A percentile compares a stretch with the other conserved stretches of the same genome.
These are phyloP conservation scores for Backusella tarrabulga DNA, from an alignment of 192 early-diverging fungal species.

Conservation along the genomic window DNA sequence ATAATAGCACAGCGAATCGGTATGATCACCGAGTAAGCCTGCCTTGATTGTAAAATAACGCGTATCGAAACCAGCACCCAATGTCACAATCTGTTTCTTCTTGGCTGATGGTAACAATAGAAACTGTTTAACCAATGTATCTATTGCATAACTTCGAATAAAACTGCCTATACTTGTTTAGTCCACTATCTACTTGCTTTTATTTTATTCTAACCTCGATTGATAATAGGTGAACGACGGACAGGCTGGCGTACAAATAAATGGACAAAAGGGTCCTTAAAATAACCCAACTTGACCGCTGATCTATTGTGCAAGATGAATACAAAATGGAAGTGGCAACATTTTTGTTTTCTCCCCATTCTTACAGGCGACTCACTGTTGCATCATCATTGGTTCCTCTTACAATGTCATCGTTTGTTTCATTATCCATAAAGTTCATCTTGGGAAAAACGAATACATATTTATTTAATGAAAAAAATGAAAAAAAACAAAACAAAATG, in stretches of 20 bases:
- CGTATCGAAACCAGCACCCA: slow-evolving; percentile 94
- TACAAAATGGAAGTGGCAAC: neutral
- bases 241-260: slow-evolving; percentile 76
- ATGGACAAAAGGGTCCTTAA: slow-evolving; percentile 78
- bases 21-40: neutral
- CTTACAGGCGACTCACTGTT: slow-evolving; percentile 75
- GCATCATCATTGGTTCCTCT: slow-evolving; percentile 94
- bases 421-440: slow-evolving; percentile 5
- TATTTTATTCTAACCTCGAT: slow-evolving; percentile 60
- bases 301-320: slow-evolving; percentile 51
- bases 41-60: slow-evolving; percentile 78
- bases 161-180: slow-evolving; percentile 63
- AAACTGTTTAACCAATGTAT: slow-evolving; percentile 66
- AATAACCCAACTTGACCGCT: slow-evolving; percentile 78
- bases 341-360: neutral
- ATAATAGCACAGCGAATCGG: slow-evolving; percentile 52
- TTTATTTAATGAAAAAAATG: neutral
- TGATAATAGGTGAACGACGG: slow-evolving; percentile 87
- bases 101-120: slow-evolving; percentile 28
- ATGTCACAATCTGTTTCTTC: slow-evolving; percentile 77
- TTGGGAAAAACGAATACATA: neutral
- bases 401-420: slow-evolving; percentile 58
- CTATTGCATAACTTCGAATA: slow-evolving; percentile 67
- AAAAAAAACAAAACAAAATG: neutral
- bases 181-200: neutral